phyloP scores from a whole-genome alignment of 2,329 filamentous ascomycete genomes.

The Fusarium aywerte region DNA sequence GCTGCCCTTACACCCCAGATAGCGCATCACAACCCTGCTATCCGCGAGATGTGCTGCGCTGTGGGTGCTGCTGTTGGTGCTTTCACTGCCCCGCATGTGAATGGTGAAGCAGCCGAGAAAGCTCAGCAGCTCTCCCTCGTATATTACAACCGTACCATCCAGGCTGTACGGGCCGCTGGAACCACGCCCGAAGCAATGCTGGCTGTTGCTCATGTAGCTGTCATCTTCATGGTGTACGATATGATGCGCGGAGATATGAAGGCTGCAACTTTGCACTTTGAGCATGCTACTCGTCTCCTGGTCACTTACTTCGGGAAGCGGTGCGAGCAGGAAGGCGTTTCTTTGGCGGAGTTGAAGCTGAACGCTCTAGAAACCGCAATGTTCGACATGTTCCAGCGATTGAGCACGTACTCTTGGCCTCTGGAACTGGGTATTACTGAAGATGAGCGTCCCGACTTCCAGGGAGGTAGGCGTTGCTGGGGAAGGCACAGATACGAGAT shows the following conservation, averaged over 20 bases:
- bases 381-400: constrained; percentile 38
- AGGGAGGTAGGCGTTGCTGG: not conserved
- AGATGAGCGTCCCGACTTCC: not conserved
- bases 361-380: constrained; percentile 31
- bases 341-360: constrained; percentile 16
- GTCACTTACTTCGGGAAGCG: constrained; percentile 34
- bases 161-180: constrained; percentile 9
- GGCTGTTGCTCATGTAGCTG: constrained; percentile 31
- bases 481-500: constrained; percentile 24
- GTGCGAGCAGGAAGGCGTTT: constrained; percentile 22
- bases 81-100: constrained; percentile 23
- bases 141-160: constrained; percentile 38
- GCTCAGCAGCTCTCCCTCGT: constrained; percentile 23
- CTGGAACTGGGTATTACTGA: constrained; percentile 23
- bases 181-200: not conserved
- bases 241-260: constrained; percentile 35
- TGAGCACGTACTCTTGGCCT: constrained; percentile 39
- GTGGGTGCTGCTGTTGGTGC: constrained; percentile 30
- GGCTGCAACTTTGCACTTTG: constrained; percentile 33
- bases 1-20: constrained; percentile 38
- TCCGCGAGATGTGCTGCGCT: constrained; percentile 40
- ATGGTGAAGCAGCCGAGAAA: constrained; percentile 15
- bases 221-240: constrained; percentile 41
- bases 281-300: constrained; percentile 33
- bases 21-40: constrained; percentile 25